A percentile compares a stretch with the other conserved stretches of the same genome.
These are phyloP conservation scores for Poa annua DNA, from an alignment of 176 grass and related monocot genomes.

Conservation along the genomic window DNA sequence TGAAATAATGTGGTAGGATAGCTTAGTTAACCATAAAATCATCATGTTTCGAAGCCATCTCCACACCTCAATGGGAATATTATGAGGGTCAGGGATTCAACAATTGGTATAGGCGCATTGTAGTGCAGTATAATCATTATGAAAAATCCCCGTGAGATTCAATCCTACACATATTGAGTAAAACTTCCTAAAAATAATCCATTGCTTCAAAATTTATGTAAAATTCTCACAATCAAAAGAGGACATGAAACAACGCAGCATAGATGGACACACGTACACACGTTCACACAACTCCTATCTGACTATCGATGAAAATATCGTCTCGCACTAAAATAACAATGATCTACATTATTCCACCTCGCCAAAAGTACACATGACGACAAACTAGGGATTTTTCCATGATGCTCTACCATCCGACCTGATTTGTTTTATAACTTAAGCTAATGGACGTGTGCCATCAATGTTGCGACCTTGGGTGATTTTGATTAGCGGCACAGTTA, in stretches of 20 bases:
- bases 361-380: not conserved
- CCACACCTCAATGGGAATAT: too few relatives aligned
- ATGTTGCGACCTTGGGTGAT: slow-evolving; percentile 29
- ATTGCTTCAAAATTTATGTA: not conserved
- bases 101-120: too few relatives aligned
- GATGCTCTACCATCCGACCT: not conserved
- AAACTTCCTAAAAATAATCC: not conserved
- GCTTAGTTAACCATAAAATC: too few relatives aligned
- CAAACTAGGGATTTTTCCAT: not conserved
- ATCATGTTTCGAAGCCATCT: too few relatives aligned
- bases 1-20: too few relatives aligned
- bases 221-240: not conserved
- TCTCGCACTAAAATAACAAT: not conserved
- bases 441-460: slow-evolving; percentile 40
- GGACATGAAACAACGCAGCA: not conserved
- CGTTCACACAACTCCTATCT: not conserved
- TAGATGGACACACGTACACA: not conserved
- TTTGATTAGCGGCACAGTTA: slow-evolving; percentile 48
- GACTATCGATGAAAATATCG: not conserved
- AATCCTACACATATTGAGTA: not conserved
- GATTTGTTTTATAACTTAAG: slow-evolving; percentile 25
- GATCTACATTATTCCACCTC: not conserved
- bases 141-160: too few relatives aligned
- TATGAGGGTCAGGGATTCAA: too few relatives aligned
- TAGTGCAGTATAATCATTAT: too few relatives aligned